Evolutionary conservation across 768 basidiomycete species (phyloP), one percentile per base, ranked within the genome.

Genomic region (Trametes cingulata): DNA sequence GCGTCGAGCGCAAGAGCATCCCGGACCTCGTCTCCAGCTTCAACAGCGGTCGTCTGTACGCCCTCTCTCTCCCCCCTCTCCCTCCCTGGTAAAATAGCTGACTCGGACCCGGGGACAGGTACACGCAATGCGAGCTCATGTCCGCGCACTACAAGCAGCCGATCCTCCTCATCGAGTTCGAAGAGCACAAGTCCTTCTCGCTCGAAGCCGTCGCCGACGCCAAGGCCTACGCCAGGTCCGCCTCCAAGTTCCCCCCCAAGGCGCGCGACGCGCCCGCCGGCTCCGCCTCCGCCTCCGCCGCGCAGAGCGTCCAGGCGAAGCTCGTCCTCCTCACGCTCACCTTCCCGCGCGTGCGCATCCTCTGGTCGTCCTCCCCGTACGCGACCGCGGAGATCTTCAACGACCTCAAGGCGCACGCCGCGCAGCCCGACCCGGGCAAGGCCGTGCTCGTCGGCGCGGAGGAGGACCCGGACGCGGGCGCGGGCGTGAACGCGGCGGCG

Each of bases 101-200:
- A 58, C 49, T 19, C 15, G n/a, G 0, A 8, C 25, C n/a, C n/a
- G n/a, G n/a, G n/a, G n/a, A 2, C 65, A 98, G 96, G 60, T 97
- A 96, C 71, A 91, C 94, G 0, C 97, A 99, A 69, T 98, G 96
- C 76, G 96, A 98, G 74, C 72, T 93, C 20, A 98, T 99, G 96
- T 94, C 91, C 0, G 88, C 88, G 15, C 91, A 98, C 71, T 98
- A 99, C 77, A 97, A 94, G 74, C 86, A 90, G 19, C 95, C 96
- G 0, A 80, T 99, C 52, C 78, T 99, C 15, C 78, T 98, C 10
- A 97, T 98, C 67, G 95, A 99, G 71, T 98, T 98, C 63, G 96
- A 98, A 70, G 94, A 98, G 75, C 91, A 97, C 72, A 98, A 96
- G 67, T 87, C 93, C 0, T 97, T 98, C 72, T 90, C 91, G 0